Percentiles rank a stretch among this genome's conserved stretches.
Evolutionary conservation across 2,329 filamentous ascomycete species (phyloP).

Genomic region (Arthrobotrys iridis): DNA sequence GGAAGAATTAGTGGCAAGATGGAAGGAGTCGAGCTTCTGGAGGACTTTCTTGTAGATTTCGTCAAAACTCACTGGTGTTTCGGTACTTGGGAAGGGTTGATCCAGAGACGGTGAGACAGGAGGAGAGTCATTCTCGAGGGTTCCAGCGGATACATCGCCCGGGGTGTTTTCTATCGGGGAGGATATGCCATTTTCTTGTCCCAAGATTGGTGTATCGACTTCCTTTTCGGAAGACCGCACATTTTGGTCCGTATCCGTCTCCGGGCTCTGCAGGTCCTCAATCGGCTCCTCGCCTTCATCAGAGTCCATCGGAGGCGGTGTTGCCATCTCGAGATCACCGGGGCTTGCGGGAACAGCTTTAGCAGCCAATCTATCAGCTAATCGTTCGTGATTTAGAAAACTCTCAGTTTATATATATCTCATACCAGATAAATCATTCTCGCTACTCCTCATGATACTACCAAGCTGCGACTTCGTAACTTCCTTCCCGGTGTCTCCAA

Average conservation of each 20-base stretch:
- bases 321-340: constrained; percentile 27
- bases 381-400: too few species aligned
- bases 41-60: constrained; percentile 17
- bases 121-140: neutral
- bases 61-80: neutral
- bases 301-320: constrained; percentile 12
- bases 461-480: constrained; percentile 25
- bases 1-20: constrained; percentile 9
- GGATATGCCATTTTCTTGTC: too few species aligned
- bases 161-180: too few species aligned
- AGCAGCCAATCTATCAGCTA: too few species aligned
- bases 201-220: too few species aligned
- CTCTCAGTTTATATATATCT: too few species aligned
- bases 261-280: neutral
- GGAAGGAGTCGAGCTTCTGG: neutral
- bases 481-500: constrained; percentile 22
- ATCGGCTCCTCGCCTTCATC: neutral
- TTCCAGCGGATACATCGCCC: too few species aligned
- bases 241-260: too few species aligned
- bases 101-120: neutral
- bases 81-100: neutral
- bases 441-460: constrained; percentile 8
- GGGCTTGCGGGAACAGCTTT: constrained; percentile 22
- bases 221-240: too few species aligned
- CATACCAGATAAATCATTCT: constrained; percentile 8